Evolutionary conservation across 163 green algal genomes (phyloP).

Genomic region (Chlamydomonas reinhardtii): DNA sequence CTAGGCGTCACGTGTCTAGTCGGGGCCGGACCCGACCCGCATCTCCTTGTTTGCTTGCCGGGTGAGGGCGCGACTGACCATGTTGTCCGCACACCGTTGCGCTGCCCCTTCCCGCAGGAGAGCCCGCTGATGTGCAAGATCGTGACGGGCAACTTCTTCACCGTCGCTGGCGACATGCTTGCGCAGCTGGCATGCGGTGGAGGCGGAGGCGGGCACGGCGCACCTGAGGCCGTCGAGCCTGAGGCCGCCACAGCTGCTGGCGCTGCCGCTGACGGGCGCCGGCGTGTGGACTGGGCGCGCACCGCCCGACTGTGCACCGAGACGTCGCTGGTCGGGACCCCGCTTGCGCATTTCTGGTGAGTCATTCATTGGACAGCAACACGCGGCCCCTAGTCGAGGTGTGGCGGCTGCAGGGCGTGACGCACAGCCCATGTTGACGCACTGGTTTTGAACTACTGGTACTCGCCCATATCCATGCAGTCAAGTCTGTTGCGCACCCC

Average conservation of each 20-base stretch:
- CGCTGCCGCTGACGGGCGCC: neutral
- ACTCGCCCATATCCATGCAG: too few relatives aligned
- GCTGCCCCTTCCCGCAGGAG: neutral
- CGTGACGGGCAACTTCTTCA: conserved; percentile 46
- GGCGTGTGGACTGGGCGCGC: conserved; percentile 8
- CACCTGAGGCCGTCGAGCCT: too few relatives aligned
- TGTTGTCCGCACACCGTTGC: neutral
- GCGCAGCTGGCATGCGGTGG: conserved; percentile 24
- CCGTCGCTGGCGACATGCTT: conserved; percentile 31
- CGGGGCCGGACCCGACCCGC: too few relatives aligned
- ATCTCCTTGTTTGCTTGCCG: too few relatives aligned
- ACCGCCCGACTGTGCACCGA: conserved; percentile 13
- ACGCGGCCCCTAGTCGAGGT: too few relatives aligned
- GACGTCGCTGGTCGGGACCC: conserved; percentile 14
- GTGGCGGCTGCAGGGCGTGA: too few relatives aligned
- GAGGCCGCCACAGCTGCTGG: neutral
- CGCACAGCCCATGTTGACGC: too few relatives aligned
- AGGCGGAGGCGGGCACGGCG: neutral
- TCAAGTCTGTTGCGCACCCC: too few relatives aligned
- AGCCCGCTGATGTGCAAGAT: conserved; percentile 47
- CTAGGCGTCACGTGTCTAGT: too few relatives aligned
- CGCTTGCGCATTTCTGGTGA: neutral
- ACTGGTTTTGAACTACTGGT: too few relatives aligned
- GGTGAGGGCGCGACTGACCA: neutral
- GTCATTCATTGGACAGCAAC: neutral